Conservation (phyloP, 768 basidiomycete species). For the Rhodosporidiobolus sp. region DNA sequence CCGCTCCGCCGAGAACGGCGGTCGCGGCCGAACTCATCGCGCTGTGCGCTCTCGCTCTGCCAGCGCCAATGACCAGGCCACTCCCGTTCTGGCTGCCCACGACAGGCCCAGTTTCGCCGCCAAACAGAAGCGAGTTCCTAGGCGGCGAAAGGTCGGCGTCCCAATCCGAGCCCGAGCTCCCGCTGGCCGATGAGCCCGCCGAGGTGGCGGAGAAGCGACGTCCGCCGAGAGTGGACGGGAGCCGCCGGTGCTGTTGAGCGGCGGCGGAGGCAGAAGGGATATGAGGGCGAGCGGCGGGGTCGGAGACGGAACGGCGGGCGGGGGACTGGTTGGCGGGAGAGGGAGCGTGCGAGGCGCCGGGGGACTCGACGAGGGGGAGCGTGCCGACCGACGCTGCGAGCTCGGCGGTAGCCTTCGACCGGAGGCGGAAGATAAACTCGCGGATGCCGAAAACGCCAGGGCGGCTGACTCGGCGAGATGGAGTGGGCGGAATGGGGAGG, state of each 20-base stretch:
- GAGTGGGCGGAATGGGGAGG: not conserved
- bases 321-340: not conserved
- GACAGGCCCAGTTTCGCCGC: not conserved
- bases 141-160: conserved; percentile 21
- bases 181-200: not conserved
- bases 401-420: conserved; percentile 27
- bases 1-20: not conserved
- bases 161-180: conserved; percentile 17
- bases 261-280: not conserved
- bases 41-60: conserved; percentile 4
- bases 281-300: conserved; percentile 6
- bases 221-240: not conserved
- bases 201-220: not conserved
- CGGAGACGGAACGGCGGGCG: conserved; percentile 23
- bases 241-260: not conserved
- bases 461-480: conserved; percentile 25
- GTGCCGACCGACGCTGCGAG: conserved; percentile 22
- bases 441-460: conserved; percentile 31
- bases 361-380: not conserved
- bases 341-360: not conserved
- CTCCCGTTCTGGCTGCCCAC: too few relatives aligned
- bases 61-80: not conserved
- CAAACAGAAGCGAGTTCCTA: conserved; percentile 1
- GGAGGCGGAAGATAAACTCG: conserved; percentile 33
- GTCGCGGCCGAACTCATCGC: not conserved